Evolutionary conservation across 768 basidiomycete species (phyloP).

Genomic region (Paxillus ammoniavirescens): DNA sequence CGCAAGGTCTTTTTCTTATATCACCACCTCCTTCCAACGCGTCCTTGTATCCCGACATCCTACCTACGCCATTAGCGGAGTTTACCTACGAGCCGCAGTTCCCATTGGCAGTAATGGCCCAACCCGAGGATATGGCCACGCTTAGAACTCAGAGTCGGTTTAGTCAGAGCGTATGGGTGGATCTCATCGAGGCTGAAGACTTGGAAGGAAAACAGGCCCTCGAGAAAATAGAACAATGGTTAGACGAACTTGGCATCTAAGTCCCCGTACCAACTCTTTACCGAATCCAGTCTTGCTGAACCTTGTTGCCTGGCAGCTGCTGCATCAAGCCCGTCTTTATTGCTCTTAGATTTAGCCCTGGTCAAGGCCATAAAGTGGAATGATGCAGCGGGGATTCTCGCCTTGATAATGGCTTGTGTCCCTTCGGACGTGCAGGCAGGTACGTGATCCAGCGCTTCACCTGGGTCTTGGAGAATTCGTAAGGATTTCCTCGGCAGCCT

Average conservation of each 20-base stretch:
- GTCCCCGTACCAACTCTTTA: neutral
- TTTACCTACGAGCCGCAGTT: constrained; percentile 64
- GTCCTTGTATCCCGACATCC: constrained; percentile 25
- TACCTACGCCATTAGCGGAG: constrained; percentile 42
- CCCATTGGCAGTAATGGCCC: constrained; percentile 53
- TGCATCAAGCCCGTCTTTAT: neutral
- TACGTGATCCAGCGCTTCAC: no score
- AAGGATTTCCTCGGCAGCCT: no score
- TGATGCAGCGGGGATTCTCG: neutral
- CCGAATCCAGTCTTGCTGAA: neutral
- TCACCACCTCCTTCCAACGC: constrained; percentile 49
- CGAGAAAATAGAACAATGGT: constrained; percentile 48
- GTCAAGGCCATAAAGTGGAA: neutral
- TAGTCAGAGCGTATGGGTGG: constrained; percentile 38
- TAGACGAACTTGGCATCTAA: constrained; percentile 55
- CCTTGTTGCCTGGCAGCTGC: neutral
- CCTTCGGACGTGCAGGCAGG: no score
- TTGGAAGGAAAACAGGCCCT: constrained; percentile 39
- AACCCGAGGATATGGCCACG: constrained; percentile 30
- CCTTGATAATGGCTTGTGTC: no score
- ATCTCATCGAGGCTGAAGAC: constrained; percentile 34
- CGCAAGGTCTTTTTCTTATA: constrained; percentile 59
- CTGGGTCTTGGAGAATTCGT: no score
- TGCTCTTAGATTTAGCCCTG: neutral
- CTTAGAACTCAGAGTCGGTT: constrained; percentile 42